Evolutionary conservation across 345 rosid species (phyloP).

Genomic region (Lepidium didymum): DNA sequence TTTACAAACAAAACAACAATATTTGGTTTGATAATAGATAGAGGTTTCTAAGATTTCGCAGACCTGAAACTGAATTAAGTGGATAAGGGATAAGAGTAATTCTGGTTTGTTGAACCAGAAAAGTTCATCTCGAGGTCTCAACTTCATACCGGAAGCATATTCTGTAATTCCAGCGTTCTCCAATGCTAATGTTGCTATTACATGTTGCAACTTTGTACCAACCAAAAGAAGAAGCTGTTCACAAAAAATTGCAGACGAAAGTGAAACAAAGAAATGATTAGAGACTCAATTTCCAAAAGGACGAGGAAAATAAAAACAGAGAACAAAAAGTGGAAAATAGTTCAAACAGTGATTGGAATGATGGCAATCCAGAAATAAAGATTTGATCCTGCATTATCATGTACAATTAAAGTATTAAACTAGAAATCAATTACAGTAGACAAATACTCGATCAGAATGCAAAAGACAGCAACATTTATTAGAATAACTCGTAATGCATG

Average conservation of each 20-base stretch:
- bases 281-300: not conserved
- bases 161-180: constrained; percentile 66
- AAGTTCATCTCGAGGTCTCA: constrained; percentile 87
- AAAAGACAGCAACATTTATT: not conserved
- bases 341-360: constrained; percentile 72
- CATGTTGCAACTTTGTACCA: constrained; percentile 83
- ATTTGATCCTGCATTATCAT: constrained; percentile 62
- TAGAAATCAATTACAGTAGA: not conserved
- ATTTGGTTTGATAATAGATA: not conserved
- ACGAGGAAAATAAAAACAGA: not conserved
- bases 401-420: not conserved
- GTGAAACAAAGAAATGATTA: not conserved
- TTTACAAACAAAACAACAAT: not conserved
- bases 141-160: constrained; percentile 36
- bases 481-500: not conserved
- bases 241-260: not conserved
- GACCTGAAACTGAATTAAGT: constrained; percentile 93
- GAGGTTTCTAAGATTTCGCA: not conserved
- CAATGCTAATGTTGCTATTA: constrained; percentile 73
- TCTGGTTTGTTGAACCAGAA: constrained; percentile 97
- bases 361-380: constrained; percentile 95
- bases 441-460: not conserved
- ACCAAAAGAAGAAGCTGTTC: constrained; percentile 50
- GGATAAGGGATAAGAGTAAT: constrained; percentile 65
- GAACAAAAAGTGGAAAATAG: not conserved